These are phyloP conservation scores for Phycomyces nitens DNA, from an alignment of 192 early-diverging fungal species.

Conservation along the genomic window DNA sequence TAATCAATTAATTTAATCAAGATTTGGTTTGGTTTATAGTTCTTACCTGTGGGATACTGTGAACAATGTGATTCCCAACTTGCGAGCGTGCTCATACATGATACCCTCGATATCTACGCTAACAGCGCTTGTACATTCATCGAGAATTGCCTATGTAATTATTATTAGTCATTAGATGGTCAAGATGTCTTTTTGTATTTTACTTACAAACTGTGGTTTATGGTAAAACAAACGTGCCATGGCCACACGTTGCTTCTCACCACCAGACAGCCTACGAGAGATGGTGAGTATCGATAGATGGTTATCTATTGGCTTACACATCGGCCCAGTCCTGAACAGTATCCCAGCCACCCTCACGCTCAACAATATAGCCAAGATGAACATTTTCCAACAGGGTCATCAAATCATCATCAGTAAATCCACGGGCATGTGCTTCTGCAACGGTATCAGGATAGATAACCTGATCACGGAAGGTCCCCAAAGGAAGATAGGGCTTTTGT, in stretches of 20 bases:
- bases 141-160: constrained; percentile 51
- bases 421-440: constrained; percentile 53
- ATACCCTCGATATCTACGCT: constrained; percentile 77
- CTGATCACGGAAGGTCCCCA: constrained; percentile 80
- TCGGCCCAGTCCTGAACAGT: constrained; percentile 75
- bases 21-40: too few species aligned
- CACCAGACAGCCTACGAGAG: constrained; percentile 57
- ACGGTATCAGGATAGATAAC: constrained; percentile 84
- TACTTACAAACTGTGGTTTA: constrained; percentile 67
- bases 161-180: too few species aligned
- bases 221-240: constrained; percentile 90
- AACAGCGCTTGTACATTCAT: constrained; percentile 81
- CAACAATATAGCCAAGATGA: constrained; percentile 65
- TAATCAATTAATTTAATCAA: too few species aligned
- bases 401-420: constrained; percentile 64
- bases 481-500: constrained; percentile 79
- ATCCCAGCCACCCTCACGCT: constrained; percentile 71
- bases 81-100: constrained; percentile 60
- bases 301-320: constrained; percentile 37
- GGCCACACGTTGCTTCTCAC: constrained; percentile 74
- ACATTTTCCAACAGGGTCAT: constrained; percentile 63
- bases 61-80: constrained; percentile 59
- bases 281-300: not conserved
- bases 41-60: constrained; percentile 55
- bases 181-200: not conserved